Evolutionary conservation across 306 rosid species (phyloP).

Genomic region (Pueraria montana): DNA sequence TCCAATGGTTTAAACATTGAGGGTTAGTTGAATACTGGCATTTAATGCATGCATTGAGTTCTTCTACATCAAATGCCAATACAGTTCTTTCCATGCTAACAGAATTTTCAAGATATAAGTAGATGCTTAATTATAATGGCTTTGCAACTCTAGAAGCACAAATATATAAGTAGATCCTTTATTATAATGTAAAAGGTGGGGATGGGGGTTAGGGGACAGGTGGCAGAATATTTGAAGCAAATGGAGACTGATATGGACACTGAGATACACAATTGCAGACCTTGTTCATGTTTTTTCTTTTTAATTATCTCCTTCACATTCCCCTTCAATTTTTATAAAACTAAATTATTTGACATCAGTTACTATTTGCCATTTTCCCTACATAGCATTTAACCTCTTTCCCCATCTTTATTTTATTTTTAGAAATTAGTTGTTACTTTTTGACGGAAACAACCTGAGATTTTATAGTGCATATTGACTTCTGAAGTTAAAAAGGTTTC

Average conservation of each 20-base stretch:
- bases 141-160: not conserved
- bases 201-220: not conserved
- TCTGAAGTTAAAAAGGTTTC: not conserved
- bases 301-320: not conserved
- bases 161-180: not conserved
- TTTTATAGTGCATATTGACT: conserved; percentile 23
- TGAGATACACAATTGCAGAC: not conserved
- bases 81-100: not conserved
- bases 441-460: conserved; percentile 6
- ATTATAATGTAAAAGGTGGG: not conserved
- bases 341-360: conserved; percentile 26
- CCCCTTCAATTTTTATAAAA: not conserved
- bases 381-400: conserved; percentile 20
- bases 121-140: not conserved
- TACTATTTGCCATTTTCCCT: not conserved
- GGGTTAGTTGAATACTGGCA: not conserved
- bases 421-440: not conserved
- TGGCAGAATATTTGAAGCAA: not conserved
- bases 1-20: too few species aligned
- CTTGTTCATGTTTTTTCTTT: not conserved
- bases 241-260: not conserved
- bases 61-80: not conserved
- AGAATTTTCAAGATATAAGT: not conserved
- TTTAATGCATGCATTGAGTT: conserved; percentile 10
- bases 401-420: not conserved